phyloP scores from a whole-genome alignment of 495 filamentous ascomycete genomes.

The Cairneyella variabilis region DNA sequence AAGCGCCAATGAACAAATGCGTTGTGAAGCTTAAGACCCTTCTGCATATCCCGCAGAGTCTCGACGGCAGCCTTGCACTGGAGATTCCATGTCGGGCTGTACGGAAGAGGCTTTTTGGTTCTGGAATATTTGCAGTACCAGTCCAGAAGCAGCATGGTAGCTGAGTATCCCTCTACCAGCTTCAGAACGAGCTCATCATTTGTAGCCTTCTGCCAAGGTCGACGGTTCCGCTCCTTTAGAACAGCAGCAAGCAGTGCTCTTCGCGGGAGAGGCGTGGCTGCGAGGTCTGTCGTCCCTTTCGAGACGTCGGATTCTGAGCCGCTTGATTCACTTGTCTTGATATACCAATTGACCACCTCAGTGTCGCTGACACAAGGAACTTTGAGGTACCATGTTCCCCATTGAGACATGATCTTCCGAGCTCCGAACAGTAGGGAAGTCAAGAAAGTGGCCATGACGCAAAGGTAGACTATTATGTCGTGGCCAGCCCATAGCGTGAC shows the following conservation, averaged over 20 bases:
- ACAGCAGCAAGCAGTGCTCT: constrained; percentile 43
- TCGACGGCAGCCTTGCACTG: constrained; percentile 53
- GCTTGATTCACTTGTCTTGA: constrained; percentile 31
- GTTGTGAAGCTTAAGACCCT: constrained; percentile 57
- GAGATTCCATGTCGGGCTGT: constrained; percentile 60
- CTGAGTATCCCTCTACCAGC: constrained; percentile 49
- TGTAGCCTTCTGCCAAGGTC: constrained; percentile 37
- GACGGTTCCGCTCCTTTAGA: constrained; percentile 38
- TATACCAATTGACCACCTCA: constrained; percentile 47
- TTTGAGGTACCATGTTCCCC: constrained; percentile 48
- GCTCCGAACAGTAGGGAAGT: constrained; percentile 37
- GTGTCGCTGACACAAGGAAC: constrained; percentile 41
- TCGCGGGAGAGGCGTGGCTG: constrained; percentile 35
- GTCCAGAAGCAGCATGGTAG: constrained; percentile 54
- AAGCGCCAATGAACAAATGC: constrained; percentile 60
- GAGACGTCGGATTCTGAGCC: constrained; percentile 32
- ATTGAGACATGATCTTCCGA: constrained; percentile 38
- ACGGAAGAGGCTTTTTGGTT: constrained; percentile 48
- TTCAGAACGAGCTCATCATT: constrained; percentile 43
- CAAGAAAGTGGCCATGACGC: constrained; percentile 41
- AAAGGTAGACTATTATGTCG: constrained; percentile 44
- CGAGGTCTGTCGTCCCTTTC: neutral
- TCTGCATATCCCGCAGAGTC: constrained; percentile 49
- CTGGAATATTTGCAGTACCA: constrained; percentile 55
- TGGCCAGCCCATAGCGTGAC: constrained; percentile 39